Percentiles rank a stretch among this genome's conserved stretches.
Evolutionary conservation across 2,329 filamentous ascomycete genomes (phyloP).

Genomic region (Stagonosporopsis chrysanthemi): DNA sequence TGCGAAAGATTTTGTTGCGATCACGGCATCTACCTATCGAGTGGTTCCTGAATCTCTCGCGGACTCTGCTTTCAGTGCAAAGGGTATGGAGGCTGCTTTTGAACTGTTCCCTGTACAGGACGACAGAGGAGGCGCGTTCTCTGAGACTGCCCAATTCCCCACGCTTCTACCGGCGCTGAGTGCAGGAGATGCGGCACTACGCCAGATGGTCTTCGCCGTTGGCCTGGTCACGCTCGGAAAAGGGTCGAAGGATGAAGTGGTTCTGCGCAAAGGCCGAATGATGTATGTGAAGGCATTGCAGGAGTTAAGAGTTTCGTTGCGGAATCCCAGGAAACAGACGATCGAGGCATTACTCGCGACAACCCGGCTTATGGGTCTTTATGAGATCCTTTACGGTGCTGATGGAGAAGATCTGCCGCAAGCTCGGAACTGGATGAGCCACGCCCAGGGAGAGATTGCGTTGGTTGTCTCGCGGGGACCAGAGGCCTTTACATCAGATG

Average conservation of each 20-base stretch:
- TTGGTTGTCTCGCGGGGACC: constrained; percentile 33
- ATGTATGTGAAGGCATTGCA: constrained; percentile 37
- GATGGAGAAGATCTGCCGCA: constrained; percentile 29
- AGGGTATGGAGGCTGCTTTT: constrained; percentile 32
- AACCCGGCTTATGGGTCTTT: constrained; percentile 22
- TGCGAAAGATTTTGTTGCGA: constrained; percentile 5
- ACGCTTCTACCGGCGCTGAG: constrained; percentile 28
- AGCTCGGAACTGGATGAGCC: constrained; percentile 39
- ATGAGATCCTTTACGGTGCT: constrained; percentile 38
- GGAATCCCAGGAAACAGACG: constrained; percentile 19
- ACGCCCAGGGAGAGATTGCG: constrained; percentile 38
- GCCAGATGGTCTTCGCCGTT: constrained; percentile 34
- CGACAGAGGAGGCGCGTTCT: constrained; percentile 1
- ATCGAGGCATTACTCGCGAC: constrained; percentile 39
- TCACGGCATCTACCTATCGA: constrained; percentile 17
- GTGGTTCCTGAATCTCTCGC: constrained; percentile 19
- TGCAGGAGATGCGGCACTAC: constrained; percentile 34
- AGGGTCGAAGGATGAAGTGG: constrained; percentile 20
- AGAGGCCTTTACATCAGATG: constrained; percentile 22
- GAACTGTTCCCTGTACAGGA: constrained; percentile 29
- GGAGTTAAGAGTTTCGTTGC: constrained; percentile 34
- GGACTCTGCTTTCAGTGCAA: constrained; percentile 34
- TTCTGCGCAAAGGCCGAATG: constrained; percentile 30
- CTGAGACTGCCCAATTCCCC: constrained; percentile 20
- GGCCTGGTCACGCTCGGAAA: constrained; percentile 35